Evolutionary conservation across 495 filamentous ascomycete genomes (phyloP), one percentile per base, ranked within the genome.

Genomic region (Xylaria palmicola): DNA sequence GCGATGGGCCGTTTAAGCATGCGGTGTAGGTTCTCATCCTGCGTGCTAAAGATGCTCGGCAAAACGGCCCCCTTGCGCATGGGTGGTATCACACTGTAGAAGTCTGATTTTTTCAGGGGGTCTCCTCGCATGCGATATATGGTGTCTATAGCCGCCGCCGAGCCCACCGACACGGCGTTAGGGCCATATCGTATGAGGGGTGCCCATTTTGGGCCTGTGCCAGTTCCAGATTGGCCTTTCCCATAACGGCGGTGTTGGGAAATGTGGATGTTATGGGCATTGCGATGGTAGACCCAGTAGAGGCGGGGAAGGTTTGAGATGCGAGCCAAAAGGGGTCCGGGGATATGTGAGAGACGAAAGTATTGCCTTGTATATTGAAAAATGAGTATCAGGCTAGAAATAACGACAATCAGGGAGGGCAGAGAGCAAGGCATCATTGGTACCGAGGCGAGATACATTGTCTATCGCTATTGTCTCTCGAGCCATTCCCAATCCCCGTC

Each of bases 321-420:
- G 7, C 60, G 59, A 3, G 75, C 75, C 4, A 71, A 55, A 47
- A 76, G 75, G 15, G 79, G 80, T 2, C 80, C 80, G 0, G 80
- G 80, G 24, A 83, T 72, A 39, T 73, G 61, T 10, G 62, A 59
- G 0, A 79, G 71, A 15, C 65, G 54, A 5, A 44, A 3, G 12
- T 44, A 44, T 6, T 44, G 41, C 17, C 41, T 44, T 5, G 17
- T 44, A 10, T 5, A 6, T 5, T 34, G 32, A 34, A 34, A 34
- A 34, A 34, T 10, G 32, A 34, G 32, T 5, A 34, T 6, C 10
- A 34, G 32, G 32, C 5, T 10, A 34, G 32, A 34, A 34, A 34
- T 5, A 10, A 34, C 32, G 10, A 34, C 6, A 34, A 5, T 10
- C 10, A 34, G 32, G 10, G 10, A 34, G 10, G 32, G 32, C 32